These are phyloP conservation scores for Anastatica hierochuntica DNA, from an alignment of 345 rosid species.

Conservation along the genomic window DNA sequence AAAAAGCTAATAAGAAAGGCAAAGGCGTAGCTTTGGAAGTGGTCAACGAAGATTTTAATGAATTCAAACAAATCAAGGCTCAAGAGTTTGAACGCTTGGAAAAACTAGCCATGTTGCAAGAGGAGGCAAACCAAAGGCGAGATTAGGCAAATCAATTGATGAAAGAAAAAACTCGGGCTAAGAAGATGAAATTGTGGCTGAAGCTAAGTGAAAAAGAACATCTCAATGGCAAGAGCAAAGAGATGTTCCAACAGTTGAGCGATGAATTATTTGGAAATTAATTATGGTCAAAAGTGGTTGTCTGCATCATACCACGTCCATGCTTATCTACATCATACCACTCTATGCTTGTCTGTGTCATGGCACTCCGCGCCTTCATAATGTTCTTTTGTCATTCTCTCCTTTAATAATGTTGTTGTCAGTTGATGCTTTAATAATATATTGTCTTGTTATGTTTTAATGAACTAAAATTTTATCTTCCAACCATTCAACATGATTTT, in stretches of 20 bases:
- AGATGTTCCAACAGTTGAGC: neutral
- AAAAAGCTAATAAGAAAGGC: neutral
- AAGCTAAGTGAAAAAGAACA: neutral
- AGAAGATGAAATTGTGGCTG: neutral
- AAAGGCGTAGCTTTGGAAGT: too few relatives aligned
- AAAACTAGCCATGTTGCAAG: neutral
- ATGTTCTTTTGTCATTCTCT: too few relatives aligned
- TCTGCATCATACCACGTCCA: too few relatives aligned
- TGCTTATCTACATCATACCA: too few relatives aligned
- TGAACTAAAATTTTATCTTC: too few relatives aligned
- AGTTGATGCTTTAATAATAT: neutral
- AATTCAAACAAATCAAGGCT: neutral
- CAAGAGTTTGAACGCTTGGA: too few relatives aligned
- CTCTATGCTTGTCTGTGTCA: neutral
- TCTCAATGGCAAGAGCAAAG: neutral
- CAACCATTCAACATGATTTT: too few relatives aligned
- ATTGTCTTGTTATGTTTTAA: neutral
- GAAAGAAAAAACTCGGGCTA: too few relatives aligned
- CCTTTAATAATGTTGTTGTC: too few relatives aligned
- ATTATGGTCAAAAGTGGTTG: neutral
- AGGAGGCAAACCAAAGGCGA: neutral
- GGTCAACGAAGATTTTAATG: neutral
- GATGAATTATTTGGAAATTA: neutral
- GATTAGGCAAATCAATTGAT: too few relatives aligned
- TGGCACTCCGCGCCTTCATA: too few relatives aligned